phyloP scores from a whole-genome alignment of 2,329 filamentous ascomycete genomes.

The Tolypocladium paradoxum region DNA sequence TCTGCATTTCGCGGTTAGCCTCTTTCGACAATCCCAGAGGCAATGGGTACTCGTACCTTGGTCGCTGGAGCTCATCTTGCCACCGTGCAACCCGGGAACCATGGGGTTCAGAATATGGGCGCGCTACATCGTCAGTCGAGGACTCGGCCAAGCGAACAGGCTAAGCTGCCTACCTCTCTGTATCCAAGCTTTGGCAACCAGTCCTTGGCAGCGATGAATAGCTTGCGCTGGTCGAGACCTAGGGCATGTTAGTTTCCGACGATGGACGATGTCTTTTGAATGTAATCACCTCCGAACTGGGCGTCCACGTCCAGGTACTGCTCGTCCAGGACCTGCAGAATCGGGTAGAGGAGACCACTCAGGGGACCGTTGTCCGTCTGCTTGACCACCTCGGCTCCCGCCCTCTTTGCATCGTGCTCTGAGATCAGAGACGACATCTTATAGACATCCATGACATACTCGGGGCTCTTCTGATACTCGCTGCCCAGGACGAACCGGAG shows the following conservation, averaged over 20 bases:
- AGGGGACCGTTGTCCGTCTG: slow-evolving; percentile 68
- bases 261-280: no score
- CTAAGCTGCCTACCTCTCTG: slow-evolving; percentile 37
- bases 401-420: slow-evolving; percentile 77
- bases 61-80: slow-evolving; percentile 78
- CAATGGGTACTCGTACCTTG: slow-evolving; percentile 32
- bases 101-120: slow-evolving; percentile 52
- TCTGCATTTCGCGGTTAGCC: slow-evolving; percentile 30
- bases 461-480: slow-evolving; percentile 61
- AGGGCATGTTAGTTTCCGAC: not conserved
- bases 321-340: slow-evolving; percentile 80
- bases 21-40: not conserved
- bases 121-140: slow-evolving; percentile 13
- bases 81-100: slow-evolving; percentile 74
- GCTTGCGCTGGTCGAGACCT: slow-evolving; percentile 71
- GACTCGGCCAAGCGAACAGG: not conserved
- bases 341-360: slow-evolving; percentile 32
- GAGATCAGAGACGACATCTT: slow-evolving; percentile 59
- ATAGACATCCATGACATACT: slow-evolving; percentile 86
- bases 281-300: slow-evolving; percentile 62
- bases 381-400: slow-evolving; percentile 90
- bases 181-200: slow-evolving; percentile 80
- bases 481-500: slow-evolving; percentile 78
- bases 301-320: slow-evolving; percentile 78
- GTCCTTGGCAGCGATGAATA: slow-evolving; percentile 78